Percentiles rank a stretch among this genome's conserved stretches.
Conservation (phyloP, 2,329 filamentous ascomycete species). For the Emmonsiellopsis sp. region DNA sequence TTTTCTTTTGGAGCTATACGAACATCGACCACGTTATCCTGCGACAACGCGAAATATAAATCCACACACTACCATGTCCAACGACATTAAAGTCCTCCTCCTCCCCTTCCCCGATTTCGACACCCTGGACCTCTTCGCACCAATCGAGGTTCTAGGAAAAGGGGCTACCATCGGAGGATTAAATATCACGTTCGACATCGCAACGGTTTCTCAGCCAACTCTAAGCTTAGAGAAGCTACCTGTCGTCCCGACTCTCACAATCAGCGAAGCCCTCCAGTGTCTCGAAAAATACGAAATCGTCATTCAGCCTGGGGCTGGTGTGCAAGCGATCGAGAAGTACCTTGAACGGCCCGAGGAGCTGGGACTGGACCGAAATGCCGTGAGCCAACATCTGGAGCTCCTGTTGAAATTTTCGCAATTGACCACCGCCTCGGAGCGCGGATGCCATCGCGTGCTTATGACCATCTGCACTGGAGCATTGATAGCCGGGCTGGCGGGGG, state of each 20-base stretch:
- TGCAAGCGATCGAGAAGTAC: background rate
- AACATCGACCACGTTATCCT: too few relatives aligned
- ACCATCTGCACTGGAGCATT: conserved; percentile 1
- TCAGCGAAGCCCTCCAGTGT: background rate
- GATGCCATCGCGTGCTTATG: background rate
- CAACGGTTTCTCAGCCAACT: background rate
- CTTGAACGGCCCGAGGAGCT: background rate
- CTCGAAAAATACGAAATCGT: conserved; percentile 1
- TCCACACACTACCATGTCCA: background rate
- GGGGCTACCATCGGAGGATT: background rate
- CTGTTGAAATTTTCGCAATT: background rate
- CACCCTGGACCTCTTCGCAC: conserved; percentile 1
- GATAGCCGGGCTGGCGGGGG: background rate
- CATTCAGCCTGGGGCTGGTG: background rate
- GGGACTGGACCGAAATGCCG: background rate
- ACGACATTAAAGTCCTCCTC: background rate
- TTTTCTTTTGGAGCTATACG: too few relatives aligned
- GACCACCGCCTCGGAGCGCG: background rate
- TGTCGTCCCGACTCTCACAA: background rate
- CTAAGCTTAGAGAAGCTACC: background rate
- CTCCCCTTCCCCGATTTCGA: background rate
- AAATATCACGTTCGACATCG: background rate
- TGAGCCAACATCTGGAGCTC: background rate
- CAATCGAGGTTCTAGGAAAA: background rate
- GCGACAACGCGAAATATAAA: too few relatives aligned